phyloP scores from a whole-genome alignment of 345 rosid genomes.

The Eucalyptus polyanthemos region DNA sequence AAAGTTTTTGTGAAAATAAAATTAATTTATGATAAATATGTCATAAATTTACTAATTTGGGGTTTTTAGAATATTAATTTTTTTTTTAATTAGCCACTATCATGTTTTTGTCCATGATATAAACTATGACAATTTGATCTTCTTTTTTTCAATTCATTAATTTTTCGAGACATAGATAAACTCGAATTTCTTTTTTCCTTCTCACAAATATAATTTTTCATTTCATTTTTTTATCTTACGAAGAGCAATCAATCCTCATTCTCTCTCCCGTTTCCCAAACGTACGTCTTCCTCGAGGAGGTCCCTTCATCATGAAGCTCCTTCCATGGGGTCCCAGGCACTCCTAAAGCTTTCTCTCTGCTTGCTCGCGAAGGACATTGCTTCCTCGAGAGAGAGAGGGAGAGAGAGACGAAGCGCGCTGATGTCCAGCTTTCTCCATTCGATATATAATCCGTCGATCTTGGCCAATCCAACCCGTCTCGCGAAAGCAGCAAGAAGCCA shows the following conservation, averaged over 20 bases:
- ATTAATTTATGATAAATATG: too few relatives aligned
- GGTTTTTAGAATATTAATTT: fast-evolving
- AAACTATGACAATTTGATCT: neutral
- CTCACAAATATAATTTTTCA: neutral
- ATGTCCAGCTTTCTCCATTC: neutral
- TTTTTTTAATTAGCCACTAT: neutral
- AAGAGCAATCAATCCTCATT: fast-evolving
- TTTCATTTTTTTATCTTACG: neutral
- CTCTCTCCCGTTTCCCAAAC: neutral
- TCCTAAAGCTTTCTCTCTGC: neutral
- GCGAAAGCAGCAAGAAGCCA: neutral
- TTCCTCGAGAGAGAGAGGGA: neutral
- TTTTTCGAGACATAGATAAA: neutral
- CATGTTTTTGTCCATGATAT: fast-evolving
- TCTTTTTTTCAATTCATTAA: neutral
- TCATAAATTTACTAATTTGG: too few relatives aligned
- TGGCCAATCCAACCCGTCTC: neutral
- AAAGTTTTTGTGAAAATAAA: too few relatives aligned
- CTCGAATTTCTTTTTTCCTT: neutral
- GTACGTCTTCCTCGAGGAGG: neutral
- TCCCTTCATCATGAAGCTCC: neutral
- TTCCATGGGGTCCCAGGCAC: neutral
- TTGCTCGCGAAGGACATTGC: neutral
- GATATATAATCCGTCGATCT: neutral
- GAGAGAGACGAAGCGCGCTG: neutral